Evolutionary conservation across 169 alveolate genomes (phyloP).

Genomic region (Plasmodium cynomolgi): DNA sequence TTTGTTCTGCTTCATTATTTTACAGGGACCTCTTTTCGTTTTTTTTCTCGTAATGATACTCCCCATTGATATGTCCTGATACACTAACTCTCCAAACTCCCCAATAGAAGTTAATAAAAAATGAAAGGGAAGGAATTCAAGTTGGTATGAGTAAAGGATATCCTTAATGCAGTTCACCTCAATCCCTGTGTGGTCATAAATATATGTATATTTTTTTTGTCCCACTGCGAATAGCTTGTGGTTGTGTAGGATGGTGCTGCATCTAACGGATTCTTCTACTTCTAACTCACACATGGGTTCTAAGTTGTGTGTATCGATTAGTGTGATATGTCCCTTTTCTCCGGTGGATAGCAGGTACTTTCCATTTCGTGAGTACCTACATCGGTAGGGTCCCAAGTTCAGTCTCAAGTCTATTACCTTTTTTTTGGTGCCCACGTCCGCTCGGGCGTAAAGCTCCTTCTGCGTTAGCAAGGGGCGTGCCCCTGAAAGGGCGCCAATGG

Average conservation of each 20-base stretch:
- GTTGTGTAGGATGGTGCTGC: constrained; percentile 90
- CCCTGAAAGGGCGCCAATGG: neutral
- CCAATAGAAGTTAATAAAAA: constrained; percentile 92
- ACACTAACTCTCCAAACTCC: constrained; percentile 93
- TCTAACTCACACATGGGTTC: constrained; percentile 81
- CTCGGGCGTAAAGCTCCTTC: constrained; percentile 35
- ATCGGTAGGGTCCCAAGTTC: constrained; percentile 91
- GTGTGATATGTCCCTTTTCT: constrained; percentile 93
- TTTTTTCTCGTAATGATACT: constrained; percentile 91
- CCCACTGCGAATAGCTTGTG: constrained; percentile 95
- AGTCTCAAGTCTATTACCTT: constrained; percentile 73
- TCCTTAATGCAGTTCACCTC: constrained; percentile 94
- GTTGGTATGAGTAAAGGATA: constrained; percentile 86
- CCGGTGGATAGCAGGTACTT: constrained; percentile 93
- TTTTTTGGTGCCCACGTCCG: constrained; percentile 71
- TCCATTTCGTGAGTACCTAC: constrained; percentile 93
- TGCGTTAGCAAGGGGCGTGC: neutral
- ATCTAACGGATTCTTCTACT: constrained; percentile 72
- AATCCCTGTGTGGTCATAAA: constrained; percentile 94
- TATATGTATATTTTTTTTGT: constrained; percentile 91
- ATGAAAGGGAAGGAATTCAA: constrained; percentile 95
- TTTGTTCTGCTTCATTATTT: constrained; percentile 90
- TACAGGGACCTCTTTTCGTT: constrained; percentile 93
- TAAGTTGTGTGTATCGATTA: constrained; percentile 86
- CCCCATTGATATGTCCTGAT: constrained; percentile 95